These are phyloP conservation scores for Eimeria acervulina DNA, from an alignment of 169 alveolate species.

Conservation along the genomic window DNA sequence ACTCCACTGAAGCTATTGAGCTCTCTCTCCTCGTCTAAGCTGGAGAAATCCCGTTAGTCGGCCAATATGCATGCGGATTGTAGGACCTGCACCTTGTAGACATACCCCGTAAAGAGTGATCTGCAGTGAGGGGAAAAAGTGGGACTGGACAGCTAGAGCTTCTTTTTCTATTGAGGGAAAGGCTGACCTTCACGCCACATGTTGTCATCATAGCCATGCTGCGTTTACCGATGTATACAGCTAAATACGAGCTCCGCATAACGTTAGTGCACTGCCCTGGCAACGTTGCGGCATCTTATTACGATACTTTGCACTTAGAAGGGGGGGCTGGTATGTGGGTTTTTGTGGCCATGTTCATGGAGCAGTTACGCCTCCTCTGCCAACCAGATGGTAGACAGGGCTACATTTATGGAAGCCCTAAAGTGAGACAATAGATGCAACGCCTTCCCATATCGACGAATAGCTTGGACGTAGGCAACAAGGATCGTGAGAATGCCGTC, in stretches of 20 bases:
- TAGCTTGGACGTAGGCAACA: background rate
- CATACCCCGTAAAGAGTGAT: background rate
- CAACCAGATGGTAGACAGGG: background rate
- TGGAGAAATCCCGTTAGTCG: background rate
- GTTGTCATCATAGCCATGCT: too few species aligned
- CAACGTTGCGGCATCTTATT: background rate
- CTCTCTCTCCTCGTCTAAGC: background rate
- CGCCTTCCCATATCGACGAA: background rate
- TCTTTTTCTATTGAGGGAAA: too few species aligned
- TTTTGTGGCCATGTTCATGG: background rate
- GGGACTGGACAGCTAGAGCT: too few species aligned
- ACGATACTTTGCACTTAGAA: background rate
- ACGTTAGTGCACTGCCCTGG: background rate
- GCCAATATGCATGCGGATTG: background rate
- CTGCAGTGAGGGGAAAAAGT: too few species aligned
- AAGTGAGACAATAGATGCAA: background rate
- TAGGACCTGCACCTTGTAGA: background rate
- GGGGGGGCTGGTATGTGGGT: background rate
- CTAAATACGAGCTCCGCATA: background rate
- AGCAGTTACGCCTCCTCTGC: background rate
- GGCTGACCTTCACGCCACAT: too few species aligned
- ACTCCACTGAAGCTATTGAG: background rate
- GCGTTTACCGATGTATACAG: too few species aligned
- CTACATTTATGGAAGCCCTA: background rate
- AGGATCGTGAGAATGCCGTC: background rate